Evolutionary conservation across 2,329 filamentous ascomycete species (phyloP).

Genomic region (Harringtonia aguacate): DNA sequence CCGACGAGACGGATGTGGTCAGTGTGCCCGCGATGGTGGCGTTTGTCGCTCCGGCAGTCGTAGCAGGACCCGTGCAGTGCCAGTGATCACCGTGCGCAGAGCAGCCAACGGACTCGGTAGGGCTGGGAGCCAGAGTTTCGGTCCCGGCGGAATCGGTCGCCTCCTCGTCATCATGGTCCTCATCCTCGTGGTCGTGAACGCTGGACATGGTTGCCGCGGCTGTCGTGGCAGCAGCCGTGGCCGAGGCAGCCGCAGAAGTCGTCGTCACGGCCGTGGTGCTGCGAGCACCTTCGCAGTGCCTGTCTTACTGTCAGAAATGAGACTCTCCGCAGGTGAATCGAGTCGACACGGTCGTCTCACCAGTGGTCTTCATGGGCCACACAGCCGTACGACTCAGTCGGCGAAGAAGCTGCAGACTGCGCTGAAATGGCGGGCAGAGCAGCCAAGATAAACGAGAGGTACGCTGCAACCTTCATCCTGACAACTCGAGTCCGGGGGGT

Average conservation of each 20-base stretch:
- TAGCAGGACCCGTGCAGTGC: conserved; percentile 12
- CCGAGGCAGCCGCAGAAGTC: not conserved
- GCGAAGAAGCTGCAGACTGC: conserved; percentile 9
- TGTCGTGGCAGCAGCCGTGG: not conserved
- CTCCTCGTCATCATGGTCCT: not conserved
- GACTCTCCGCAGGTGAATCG: too few relatives aligned
- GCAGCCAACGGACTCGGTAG: conserved; percentile 24
- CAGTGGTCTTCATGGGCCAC: conserved; percentile 25
- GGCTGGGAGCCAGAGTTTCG: conserved; percentile 19
- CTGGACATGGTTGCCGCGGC: not conserved
- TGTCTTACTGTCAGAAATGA: not conserved
- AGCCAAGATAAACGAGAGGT: not conserved
- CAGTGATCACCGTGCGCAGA: conserved; percentile 29
- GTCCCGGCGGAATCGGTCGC: conserved; percentile 5
- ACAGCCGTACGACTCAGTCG: conserved; percentile 19
- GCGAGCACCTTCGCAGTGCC: conserved; percentile 3
- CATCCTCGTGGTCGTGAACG: not conserved
- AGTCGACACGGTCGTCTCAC: conserved; percentile 1
- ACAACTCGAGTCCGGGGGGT: too few relatives aligned
- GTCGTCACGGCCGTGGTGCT: too few relatives aligned
- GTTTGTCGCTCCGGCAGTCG: not conserved
- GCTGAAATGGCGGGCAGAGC: not conserved
- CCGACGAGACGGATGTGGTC: not conserved
- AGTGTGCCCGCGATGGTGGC: not conserved
- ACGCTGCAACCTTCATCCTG: not conserved